Evolutionary conservation across 208 protist species (phyloP).

Genomic region (Acanthamoeba culbertsoni): DNA sequence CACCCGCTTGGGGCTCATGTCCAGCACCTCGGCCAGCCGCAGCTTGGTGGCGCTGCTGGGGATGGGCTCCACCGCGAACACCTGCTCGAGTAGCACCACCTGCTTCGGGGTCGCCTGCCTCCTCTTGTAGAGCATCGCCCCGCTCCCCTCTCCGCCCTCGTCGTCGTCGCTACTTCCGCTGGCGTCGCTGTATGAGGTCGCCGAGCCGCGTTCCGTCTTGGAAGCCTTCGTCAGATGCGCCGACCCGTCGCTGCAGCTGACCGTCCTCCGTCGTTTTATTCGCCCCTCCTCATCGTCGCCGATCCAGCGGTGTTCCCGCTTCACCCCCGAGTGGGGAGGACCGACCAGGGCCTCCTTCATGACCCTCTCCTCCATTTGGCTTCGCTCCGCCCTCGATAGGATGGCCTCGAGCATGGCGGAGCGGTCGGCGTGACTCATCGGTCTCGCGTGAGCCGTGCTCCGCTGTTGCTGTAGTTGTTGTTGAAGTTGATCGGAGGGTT

Average conservation of each 20-base stretch:
- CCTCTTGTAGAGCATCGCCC: slow-evolving; percentile 3
- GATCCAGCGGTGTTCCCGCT: not conserved
- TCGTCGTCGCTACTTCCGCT: not conserved
- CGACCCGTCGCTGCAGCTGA: not conserved
- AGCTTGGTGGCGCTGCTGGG: slow-evolving; percentile 19
- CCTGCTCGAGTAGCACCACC: slow-evolving; percentile 48
- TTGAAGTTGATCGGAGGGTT: not conserved
- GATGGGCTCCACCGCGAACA: slow-evolving; percentile 41
- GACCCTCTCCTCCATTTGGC: not conserved
- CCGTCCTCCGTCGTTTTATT: not conserved
- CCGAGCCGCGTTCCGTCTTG: not conserved
- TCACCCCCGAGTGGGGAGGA: not conserved
- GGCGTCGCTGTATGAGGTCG: not conserved
- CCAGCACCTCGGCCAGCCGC: not conserved
- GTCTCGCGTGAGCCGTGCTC: not conserved
- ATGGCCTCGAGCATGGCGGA: not conserved
- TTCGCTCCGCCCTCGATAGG: not conserved
- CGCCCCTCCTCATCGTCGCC: not conserved
- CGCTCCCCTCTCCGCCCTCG: not conserved
- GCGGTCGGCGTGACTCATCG: not conserved
- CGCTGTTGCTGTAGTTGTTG: not conserved
- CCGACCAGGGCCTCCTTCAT: not conserved
- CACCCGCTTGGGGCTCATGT: slow-evolving; percentile 25
- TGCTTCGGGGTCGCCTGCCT: slow-evolving; percentile 4
- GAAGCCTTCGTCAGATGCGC: not conserved